Percentiles rank a stretch among this genome's conserved stretches.
Evolutionary conservation across 2,329 filamentous ascomycete species (phyloP).

Genomic region (Harringtonia aguacate): DNA sequence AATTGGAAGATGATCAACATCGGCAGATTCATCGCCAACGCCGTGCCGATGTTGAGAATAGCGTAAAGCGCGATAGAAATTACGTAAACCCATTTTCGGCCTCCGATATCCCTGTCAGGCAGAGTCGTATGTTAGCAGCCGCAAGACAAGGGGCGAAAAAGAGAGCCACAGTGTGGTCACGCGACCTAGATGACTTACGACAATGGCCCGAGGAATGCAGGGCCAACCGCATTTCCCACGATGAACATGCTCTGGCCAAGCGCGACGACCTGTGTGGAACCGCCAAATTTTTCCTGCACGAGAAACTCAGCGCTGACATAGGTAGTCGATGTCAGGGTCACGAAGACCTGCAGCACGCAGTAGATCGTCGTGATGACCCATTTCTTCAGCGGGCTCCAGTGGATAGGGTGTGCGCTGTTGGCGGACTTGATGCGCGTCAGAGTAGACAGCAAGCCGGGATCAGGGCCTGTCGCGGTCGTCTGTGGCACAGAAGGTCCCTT

Average conservation of each 20-base stretch:
- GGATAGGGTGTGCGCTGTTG: slow-evolving; percentile 1
- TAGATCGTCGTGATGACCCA: slow-evolving; percentile 4
- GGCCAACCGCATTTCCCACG: slow-evolving; percentile 5
- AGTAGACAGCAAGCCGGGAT: neutral
- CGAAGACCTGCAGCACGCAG: slow-evolving; percentile 5
- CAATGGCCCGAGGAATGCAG: slow-evolving; percentile 5
- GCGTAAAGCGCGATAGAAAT: slow-evolving; percentile 4
- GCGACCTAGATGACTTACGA: slow-evolving; percentile 2
- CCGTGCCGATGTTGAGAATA: slow-evolving; percentile 7
- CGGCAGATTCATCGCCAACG: slow-evolving; percentile 5
- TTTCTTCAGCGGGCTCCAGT: slow-evolving; percentile 4
- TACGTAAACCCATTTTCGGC: slow-evolving; percentile 7
- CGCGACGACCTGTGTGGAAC: slow-evolving; percentile 2
- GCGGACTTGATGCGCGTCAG: slow-evolving; percentile 3
- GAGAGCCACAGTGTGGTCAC: no score
- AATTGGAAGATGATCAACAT: slow-evolving; percentile 9
- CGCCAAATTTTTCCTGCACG: slow-evolving; percentile 4
- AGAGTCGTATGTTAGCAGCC: neutral
- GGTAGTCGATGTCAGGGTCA: slow-evolving; percentile 5
- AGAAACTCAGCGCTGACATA: slow-evolving; percentile 8
- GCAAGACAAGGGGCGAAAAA: neutral
- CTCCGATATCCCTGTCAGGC: slow-evolving; percentile 2
- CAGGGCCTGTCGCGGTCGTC: neutral
- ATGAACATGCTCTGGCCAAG: slow-evolving; percentile 7
- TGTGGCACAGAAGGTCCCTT: neutral